Evolutionary conservation across 495 filamentous ascomycete species (phyloP).

Genomic region (Aspergillus wentii): DNA sequence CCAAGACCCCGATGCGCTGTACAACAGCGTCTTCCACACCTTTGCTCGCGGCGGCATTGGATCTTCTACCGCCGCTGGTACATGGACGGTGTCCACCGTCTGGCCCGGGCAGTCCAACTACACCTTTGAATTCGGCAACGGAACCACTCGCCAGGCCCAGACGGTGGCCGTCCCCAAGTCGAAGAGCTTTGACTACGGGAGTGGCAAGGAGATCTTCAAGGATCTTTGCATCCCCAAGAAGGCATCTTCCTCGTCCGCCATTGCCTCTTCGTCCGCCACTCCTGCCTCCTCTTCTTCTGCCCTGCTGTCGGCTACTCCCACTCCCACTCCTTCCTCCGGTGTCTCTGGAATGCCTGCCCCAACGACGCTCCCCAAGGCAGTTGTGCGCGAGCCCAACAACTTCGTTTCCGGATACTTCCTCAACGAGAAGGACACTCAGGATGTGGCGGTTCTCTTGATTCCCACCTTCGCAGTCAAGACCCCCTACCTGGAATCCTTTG

Average conservation of each 20-base stretch:
- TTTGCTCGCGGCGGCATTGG: neutral
- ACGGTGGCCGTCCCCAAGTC: too few relatives aligned
- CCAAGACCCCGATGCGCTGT: constrained; percentile 38
- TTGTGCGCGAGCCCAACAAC: constrained; percentile 39
- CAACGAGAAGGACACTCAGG: constrained; percentile 21
- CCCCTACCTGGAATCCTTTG: constrained; percentile 17
- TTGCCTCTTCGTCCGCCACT: too few relatives aligned
- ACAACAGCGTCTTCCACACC: constrained; percentile 5
- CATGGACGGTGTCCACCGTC: too few relatives aligned
- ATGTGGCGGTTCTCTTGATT: constrained; percentile 34
- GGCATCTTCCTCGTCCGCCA: too few relatives aligned
- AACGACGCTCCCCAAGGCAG: constrained; percentile 61
- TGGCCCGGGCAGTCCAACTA: too few relatives aligned
- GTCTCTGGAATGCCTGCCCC: too few relatives aligned
- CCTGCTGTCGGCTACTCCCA: constrained; percentile 61
- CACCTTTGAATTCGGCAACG: too few relatives aligned
- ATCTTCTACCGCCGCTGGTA: neutral
- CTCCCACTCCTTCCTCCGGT: constrained; percentile 3
- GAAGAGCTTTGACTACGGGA: too few relatives aligned
- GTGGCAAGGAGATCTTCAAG: too few relatives aligned
- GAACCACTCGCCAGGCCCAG: too few relatives aligned
- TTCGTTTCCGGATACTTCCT: constrained; percentile 36
- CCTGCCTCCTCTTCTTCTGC: constrained; percentile 16
- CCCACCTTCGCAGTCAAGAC: constrained; percentile 23
- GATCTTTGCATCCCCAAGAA: too few relatives aligned